phyloP scores from a whole-genome alignment of 768 basidiomycete genomes.

The Mycena amicta region DNA sequence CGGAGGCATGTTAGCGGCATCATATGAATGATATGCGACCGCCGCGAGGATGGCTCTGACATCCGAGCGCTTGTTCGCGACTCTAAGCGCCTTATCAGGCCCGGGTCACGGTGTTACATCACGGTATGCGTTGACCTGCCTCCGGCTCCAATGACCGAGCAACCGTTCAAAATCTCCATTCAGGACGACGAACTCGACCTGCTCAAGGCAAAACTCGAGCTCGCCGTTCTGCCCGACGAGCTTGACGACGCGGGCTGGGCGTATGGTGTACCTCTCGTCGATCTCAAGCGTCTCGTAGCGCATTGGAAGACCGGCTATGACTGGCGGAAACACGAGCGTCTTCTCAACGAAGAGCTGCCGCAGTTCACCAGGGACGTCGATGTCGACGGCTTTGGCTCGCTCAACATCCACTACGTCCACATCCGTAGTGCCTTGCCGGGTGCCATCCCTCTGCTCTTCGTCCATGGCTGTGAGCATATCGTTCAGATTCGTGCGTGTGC shows the following conservation, averaged over 20 bases:
- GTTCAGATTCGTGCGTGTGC: no score
- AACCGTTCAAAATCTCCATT: conserved; percentile 1
- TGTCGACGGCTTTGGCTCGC: conserved; percentile 37
- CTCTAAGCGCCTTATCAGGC: neutral
- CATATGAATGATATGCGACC: neutral
- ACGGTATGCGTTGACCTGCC: neutral
- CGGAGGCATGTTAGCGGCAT: neutral
- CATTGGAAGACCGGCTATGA: conserved; percentile 54
- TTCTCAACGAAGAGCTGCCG: conserved; percentile 41
- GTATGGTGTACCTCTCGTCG: conserved; percentile 54
- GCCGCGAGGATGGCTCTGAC: neutral
- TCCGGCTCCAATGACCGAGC: conserved; percentile 8
- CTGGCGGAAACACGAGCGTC: conserved; percentile 31
- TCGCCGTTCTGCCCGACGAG: conserved; percentile 37
- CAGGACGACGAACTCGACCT: neutral
- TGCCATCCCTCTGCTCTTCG: conserved; percentile 37
- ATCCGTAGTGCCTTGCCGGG: conserved; percentile 32
- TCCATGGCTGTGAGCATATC: conserved; percentile 54
- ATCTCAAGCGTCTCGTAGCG: conserved; percentile 47
- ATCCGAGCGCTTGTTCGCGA: neutral
- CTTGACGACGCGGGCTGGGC: conserved; percentile 45
- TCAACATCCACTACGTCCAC: conserved; percentile 50
- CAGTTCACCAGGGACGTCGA: conserved; percentile 47
- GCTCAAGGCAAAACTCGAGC: conserved; percentile 7
- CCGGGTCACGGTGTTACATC: neutral